Evolutionary conservation across 495 filamentous ascomycete genomes (phyloP).

Genomic region (Cercophora newfieldiana): DNA sequence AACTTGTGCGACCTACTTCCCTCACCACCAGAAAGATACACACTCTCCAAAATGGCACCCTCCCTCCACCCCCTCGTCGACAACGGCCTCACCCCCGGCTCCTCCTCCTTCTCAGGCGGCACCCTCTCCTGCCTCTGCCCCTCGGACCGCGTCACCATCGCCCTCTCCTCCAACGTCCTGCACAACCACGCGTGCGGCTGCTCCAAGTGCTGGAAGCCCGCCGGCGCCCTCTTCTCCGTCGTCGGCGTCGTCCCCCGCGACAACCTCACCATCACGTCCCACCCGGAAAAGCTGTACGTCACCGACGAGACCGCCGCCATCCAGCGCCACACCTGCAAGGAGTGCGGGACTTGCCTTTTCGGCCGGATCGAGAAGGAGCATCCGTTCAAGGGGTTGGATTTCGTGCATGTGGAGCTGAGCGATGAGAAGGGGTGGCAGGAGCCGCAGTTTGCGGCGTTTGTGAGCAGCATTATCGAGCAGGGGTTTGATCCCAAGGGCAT

Average conservation of each 20-base stretch:
- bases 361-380: conserved; percentile 62
- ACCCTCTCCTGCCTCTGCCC: conserved; percentile 56
- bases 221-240: conserved; percentile 57
- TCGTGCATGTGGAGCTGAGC: conserved; percentile 61
- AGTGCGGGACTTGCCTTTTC: conserved; percentile 58
- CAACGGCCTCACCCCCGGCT: conserved; percentile 51
- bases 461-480: conserved; percentile 62
- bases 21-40: not conserved
- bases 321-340: conserved; percentile 57
- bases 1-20: not conserved
- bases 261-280: conserved; percentile 49
- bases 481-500: conserved; percentile 56
- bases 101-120: conserved; percentile 51
- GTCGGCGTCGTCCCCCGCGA: conserved; percentile 55
- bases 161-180: conserved; percentile 52
- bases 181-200: conserved; percentile 68
- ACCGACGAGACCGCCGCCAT: conserved; percentile 55
- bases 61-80: conserved; percentile 61
- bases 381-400: conserved; percentile 62
- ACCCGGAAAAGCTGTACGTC: conserved; percentile 53
- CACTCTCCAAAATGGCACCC: conserved; percentile 30
- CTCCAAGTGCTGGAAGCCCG: conserved; percentile 66
- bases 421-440: conserved; percentile 60
- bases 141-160: conserved; percentile 50
- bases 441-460: conserved; percentile 62